Base-by-base conservation (phyloP, 2,329 filamentous ascomycete genomes). In the Aspergillus tamarii region DNA sequence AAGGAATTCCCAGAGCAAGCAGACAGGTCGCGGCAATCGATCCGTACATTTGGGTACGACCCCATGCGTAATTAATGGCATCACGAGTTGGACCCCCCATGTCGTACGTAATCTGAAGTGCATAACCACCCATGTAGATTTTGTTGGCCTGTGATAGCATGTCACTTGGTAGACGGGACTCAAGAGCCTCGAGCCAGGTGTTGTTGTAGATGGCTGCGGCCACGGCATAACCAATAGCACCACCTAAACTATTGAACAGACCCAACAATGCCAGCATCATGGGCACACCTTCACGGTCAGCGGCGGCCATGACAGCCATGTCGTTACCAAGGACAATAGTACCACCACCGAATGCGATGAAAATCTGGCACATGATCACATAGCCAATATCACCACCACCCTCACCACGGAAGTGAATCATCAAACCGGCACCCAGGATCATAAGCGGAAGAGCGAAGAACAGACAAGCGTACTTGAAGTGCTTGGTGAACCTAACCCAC, bases 281-380 rank as follows among this genome's bases (percentile, higher is more conserved):
- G 26, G 86, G 84, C 6, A 87, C 78, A 48, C 86, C 81, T 58
- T 84, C 80, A 57, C 87, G 85, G 62, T 82, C 82, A 19, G 84
- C 83, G 3, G 84, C 81, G 0, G 84, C 80, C 74, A 89, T 84
- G 46, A 88, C 83, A 6, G 86, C 85, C 67, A 89, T 84, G 64
- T 89, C 83, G 66, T 85, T 78, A 61, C 82, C 80, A 64, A 87
- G 81, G 32, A 87, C 82, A 12, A 87, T 78, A 28, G 84, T 84
- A 59, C 83, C 83, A 14, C 84, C 85, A 14, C 80, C 81, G 63
- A 85, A 78, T 21, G 85, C 84, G 60, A 86, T 84, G 67, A 87
- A 81, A 61, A 87, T 82, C 68, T 87, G 84, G 64, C 82, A 84
- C 81, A 86, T 83, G 62, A 87, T 74, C 10, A 87, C 72, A 73